Conservation (phyloP, 2,329 filamentous ascomycete species). For the Penicillium sp. region DNA sequence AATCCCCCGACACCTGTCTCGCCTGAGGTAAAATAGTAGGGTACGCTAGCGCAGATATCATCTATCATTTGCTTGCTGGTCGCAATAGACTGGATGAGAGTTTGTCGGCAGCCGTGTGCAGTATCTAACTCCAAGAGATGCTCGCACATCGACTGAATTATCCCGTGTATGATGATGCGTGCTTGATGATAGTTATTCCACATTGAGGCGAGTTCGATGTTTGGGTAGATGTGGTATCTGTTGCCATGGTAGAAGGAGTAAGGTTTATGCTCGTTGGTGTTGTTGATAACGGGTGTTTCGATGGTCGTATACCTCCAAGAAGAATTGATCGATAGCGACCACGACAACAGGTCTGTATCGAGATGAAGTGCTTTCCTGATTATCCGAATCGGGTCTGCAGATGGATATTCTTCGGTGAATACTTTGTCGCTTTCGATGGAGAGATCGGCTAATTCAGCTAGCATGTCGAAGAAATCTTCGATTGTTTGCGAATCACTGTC, state of each 20-base stretch:
- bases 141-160: conserved; percentile 14
- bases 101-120: conserved; percentile 8
- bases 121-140: not conserved
- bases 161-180: conserved; percentile 28
- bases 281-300: conserved; percentile 17
- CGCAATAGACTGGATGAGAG: conserved; percentile 6
- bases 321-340: conserved; percentile 23
- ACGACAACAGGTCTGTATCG: conserved; percentile 22
- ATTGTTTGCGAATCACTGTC: not conserved
- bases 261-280: conserved; percentile 7
- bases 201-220: conserved; percentile 24
- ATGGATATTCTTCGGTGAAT: not conserved
- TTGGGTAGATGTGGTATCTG: conserved; percentile 30
- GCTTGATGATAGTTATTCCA: conserved; percentile 35
- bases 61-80: conserved; percentile 19
- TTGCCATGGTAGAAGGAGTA: conserved; percentile 13
- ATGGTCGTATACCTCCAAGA: conserved; percentile 20
- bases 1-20: conserved; percentile 16
- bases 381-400: conserved; percentile 5
- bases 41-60: conserved; percentile 30
- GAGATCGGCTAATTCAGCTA: conserved; percentile 23
- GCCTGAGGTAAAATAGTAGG: conserved; percentile 24
- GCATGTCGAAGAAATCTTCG: conserved; percentile 24
- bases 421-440: conserved; percentile 13
- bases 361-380: conserved; percentile 18